A percentile compares a stretch with the other conserved stretches of the same genome.
These are phyloP conservation scores for Phytophthora sp. DNA, from an alignment of 352 stramenopile species.

Conservation along the genomic window DNA sequence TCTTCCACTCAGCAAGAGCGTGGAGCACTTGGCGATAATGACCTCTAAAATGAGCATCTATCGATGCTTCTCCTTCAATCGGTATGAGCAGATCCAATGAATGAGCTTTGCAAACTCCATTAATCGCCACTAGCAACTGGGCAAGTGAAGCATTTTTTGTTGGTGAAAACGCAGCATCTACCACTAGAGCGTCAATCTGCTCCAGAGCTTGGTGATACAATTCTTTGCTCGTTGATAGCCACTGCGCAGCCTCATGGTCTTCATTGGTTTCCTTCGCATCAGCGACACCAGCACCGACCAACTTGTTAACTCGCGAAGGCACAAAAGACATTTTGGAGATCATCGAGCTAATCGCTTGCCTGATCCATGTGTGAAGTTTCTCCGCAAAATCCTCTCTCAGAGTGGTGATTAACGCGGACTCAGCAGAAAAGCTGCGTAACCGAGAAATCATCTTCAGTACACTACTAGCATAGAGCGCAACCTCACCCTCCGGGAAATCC, in stretches of 20 bases:
- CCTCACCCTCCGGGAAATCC: conserved; percentile 39
- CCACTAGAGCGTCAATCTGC: conserved; percentile 35
- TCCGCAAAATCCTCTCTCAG: conserved; percentile 41
- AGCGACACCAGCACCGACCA: conserved; percentile 31
- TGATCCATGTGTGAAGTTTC: conserved; percentile 47
- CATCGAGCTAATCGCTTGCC: conserved; percentile 35
- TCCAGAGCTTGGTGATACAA: conserved; percentile 42
- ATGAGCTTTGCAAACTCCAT: conserved; percentile 47
- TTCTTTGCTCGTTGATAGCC: conserved; percentile 38
- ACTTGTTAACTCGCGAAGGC: conserved; percentile 34
- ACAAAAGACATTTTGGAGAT: conserved; percentile 41
- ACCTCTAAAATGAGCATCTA: conserved; percentile 51
- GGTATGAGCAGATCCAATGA: conserved; percentile 31
- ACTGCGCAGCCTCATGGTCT: conserved; percentile 29
- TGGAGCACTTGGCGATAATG: conserved; percentile 55
- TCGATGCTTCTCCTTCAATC: conserved; percentile 12
- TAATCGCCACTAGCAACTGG: conserved; percentile 48
- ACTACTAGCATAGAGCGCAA: conserved; percentile 45
- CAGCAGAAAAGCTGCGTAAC: conserved; percentile 36
- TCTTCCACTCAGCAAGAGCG: conserved; percentile 37
- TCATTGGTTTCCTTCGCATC: conserved; percentile 18
- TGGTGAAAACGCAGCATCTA: conserved; percentile 21
- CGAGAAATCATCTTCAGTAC: conserved; percentile 54
- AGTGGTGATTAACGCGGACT: conserved; percentile 19
- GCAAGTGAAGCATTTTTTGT: conserved; percentile 29